phyloP scores from a whole-genome alignment of 345 rosid genomes.

The Citropsis articulata region DNA sequence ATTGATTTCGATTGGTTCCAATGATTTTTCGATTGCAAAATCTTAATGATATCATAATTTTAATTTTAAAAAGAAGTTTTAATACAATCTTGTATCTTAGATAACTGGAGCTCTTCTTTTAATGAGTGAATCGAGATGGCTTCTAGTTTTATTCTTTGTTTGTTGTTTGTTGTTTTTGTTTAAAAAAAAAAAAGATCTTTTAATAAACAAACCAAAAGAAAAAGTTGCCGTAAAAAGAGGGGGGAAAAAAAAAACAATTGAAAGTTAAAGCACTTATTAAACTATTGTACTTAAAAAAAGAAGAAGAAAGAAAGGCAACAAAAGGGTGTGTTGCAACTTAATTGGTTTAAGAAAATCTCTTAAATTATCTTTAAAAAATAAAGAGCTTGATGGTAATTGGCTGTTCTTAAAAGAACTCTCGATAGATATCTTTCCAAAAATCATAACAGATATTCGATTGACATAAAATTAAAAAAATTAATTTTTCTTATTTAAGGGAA shows the following conservation, averaged over 20 bases:
- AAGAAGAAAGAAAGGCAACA: too few species aligned
- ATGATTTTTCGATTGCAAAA: too few species aligned
- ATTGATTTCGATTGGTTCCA: too few species aligned
- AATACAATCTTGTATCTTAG: not conserved
- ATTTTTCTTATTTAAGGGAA: not conserved
- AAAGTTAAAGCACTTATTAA: not conserved
- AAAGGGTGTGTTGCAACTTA: not conserved
- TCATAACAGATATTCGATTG: too few species aligned
- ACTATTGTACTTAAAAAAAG: too few species aligned
- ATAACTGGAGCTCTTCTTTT: conserved; percentile 1
- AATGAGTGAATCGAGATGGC: not conserved
- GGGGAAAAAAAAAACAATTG: not conserved
- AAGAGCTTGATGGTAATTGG: not conserved
- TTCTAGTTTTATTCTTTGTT: not conserved
- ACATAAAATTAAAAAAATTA: not conserved
- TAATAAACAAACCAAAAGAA: not conserved
- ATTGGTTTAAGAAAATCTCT: not conserved
- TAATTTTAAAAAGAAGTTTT: not conserved
- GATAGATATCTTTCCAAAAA: not conserved
- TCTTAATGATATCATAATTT: too few species aligned
- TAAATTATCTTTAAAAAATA: too few species aligned
- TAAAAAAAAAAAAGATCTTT: not conserved
- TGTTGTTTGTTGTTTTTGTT: not conserved
- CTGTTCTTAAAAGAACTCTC: not conserved
- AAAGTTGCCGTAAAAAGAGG: too few species aligned